phyloP scores from a whole-genome alignment of 495 filamentous ascomycete genomes.

The Melanomma pulvis-pyrius region DNA sequence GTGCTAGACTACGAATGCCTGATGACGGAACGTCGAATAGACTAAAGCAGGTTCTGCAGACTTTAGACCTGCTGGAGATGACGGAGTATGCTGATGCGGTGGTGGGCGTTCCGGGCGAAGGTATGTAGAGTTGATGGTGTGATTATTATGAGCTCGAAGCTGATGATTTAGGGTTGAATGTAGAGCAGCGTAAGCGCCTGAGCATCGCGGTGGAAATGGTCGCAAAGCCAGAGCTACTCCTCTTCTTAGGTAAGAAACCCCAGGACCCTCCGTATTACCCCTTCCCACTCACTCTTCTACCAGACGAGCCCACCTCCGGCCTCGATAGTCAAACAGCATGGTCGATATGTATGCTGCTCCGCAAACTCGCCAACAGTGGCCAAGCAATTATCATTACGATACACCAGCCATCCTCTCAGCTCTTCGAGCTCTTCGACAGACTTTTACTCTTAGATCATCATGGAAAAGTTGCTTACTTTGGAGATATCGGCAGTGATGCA shows the following conservation, averaged over 20 bases:
- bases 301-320: conserved; percentile 22
- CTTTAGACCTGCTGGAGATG: conserved; percentile 20
- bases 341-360: conserved; percentile 16
- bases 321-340: conserved; percentile 24
- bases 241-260: conserved; percentile 25
- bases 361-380: conserved; percentile 27
- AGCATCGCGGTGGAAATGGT: conserved; percentile 32
- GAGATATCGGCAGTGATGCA: conserved; percentile 18
- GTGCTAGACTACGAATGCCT: conserved; percentile 10
- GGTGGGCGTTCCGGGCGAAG: conserved; percentile 17
- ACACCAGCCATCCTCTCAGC: conserved; percentile 35
- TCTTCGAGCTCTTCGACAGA: conserved; percentile 20
- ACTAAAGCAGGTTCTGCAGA: conserved; percentile 16
- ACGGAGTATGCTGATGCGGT: conserved; percentile 21
- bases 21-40: neutral
- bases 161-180: conserved; percentile 24
- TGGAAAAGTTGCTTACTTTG: conserved; percentile 19
- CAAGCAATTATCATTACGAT: conserved; percentile 23
- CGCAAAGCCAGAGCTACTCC: conserved; percentile 32
- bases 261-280: neutral
- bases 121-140: neutral
- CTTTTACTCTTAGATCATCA: conserved; percentile 14
- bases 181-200: conserved; percentile 30
- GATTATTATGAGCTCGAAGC: neutral
- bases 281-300: neutral